Percentiles rank a stretch among this genome's conserved stretches.
These are phyloP conservation scores for Blastobotrys illinoisensis DNA, from an alignment of 1,139 yeast genomes.

Conservation along the genomic window DNA sequence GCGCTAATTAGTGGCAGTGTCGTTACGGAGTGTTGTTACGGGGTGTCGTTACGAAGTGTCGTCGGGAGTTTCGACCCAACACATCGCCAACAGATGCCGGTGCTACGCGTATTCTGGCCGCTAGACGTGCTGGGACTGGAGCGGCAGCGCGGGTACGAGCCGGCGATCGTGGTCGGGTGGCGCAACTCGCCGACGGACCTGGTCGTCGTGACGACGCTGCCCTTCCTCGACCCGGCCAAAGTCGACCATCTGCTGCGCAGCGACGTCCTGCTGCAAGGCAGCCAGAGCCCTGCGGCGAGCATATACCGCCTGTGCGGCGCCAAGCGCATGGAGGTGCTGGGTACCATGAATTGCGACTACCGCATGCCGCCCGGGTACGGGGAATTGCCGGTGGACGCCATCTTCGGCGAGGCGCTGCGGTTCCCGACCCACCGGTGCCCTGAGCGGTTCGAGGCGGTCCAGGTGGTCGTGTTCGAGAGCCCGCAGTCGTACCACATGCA, in stretches of 20 bases:
- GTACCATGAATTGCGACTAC: conserved; percentile 21
- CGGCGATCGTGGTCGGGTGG: conserved; percentile 34
- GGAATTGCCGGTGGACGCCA: conserved; percentile 5
- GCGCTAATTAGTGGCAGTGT: no score
- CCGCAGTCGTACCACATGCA: conserved; percentile 74
- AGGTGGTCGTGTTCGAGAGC: conserved; percentile 59
- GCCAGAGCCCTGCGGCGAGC: conserved; percentile 22
- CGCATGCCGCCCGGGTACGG: not conserved
- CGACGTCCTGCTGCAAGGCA: conserved; percentile 26
- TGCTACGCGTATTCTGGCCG: conserved; percentile 35
- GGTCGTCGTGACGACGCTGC: conserved; percentile 34
- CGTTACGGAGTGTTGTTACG: no score
- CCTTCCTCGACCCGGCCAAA: conserved; percentile 25
- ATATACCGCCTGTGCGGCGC: conserved; percentile 29
- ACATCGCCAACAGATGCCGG: not conserved
- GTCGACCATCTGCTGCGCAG: conserved; percentile 26
- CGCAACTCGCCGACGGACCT: conserved; percentile 25
- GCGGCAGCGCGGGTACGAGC: conserved; percentile 18
- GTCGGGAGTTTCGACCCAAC: not conserved
- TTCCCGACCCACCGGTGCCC: conserved; percentile 7
- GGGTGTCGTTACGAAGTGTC: no score
- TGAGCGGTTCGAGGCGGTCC: conserved; percentile 20
- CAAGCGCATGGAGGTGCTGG: conserved; percentile 27
- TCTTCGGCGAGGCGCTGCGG: conserved; percentile 5
- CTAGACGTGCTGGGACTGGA: conserved; percentile 25